Evolutionary conservation across 495 filamentous ascomycete genomes (phyloP), one percentile per base, ranked within the genome.

Genomic region (Hypoxylon lienhwacheense): DNA sequence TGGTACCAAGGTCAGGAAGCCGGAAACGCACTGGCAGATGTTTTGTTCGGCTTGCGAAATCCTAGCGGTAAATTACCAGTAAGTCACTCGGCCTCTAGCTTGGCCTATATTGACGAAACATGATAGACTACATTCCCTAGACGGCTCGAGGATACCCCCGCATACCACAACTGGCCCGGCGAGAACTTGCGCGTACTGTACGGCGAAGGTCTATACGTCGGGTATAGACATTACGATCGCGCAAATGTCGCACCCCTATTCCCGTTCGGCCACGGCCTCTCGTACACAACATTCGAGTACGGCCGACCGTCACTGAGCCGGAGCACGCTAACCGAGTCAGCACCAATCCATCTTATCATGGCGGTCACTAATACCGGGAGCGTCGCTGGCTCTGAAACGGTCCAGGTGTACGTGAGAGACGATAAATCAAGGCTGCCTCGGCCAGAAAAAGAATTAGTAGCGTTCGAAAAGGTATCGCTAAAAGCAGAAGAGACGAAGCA

Each of bases 1-100:
- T 90, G 85, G 86, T 88, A 87, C 47, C 83, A 85, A 53, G 90
- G 93, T 0, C 86, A 97, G 66, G 92, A 97, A 69, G 90, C 87
- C 14, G 93, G 93, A 1, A 89, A 91, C 53, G 88, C 91, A 1
- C 70, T 98, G 8, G 80, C 83, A 0, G 91, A 96, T 65, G 84
- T 97, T 14, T 75, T 98, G 2, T 93, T 96, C 51, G 93, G 92
- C 3, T 78, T 82, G 7, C 76, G 82, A 15, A 92, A 91, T 64
- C 91, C 91, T 5, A 92, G 87, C 43, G 93, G 93, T 1, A 88
- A 88, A 29, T 78, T 97, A 7, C 93, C 93, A 10, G 84, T 77
- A 61, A 52, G 70, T 44, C 14, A 28, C 19, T 24, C 5, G 21
- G 15, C n/a, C 34, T 12, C 4, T 1, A 28, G 20, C 15, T 19